Evolutionary conservation across 805 yeast genomes (phyloP).

Genomic region (Candida ipomoeae): DNA sequence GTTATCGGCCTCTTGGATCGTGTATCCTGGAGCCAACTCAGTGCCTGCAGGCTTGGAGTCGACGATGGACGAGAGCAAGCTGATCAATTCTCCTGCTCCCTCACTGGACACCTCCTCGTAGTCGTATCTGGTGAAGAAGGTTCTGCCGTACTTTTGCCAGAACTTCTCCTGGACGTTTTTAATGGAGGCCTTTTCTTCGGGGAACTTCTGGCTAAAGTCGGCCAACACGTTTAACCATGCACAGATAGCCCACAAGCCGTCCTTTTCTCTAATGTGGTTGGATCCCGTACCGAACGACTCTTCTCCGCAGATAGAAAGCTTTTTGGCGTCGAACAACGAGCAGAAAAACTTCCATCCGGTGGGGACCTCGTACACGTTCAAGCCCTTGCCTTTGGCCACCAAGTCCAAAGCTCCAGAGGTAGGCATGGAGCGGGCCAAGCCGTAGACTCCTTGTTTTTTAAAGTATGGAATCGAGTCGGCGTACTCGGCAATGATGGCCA

Average conservation of each 20-base stretch:
- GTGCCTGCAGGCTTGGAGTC: conserved; percentile 42
- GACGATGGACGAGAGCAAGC: conserved; percentile 34
- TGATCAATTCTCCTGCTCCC: conserved; percentile 69
- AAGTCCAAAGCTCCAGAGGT: conserved; percentile 91
- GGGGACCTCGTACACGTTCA: conserved; percentile 88
- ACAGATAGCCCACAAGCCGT: conserved; percentile 95
- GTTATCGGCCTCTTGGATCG: conserved; percentile 75
- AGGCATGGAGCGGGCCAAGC: conserved; percentile 97
- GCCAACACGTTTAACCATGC: conserved; percentile 98
- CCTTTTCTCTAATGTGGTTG: conserved; percentile 94
- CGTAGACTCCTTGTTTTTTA: conserved; percentile 76
- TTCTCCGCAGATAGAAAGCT: conserved; percentile 95
- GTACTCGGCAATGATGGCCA: conserved; percentile 94
- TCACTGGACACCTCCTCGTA: conserved; percentile 77
- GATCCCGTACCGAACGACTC: conserved; percentile 98
- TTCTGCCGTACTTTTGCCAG: conserved; percentile 92
- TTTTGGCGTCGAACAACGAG: conserved; percentile 87
- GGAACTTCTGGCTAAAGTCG: conserved; percentile 61
- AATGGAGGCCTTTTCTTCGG: conserved; percentile 59
- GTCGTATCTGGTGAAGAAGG: conserved; percentile 95
- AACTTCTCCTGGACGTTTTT: conserved; percentile 75
- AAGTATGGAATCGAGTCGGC: conserved; percentile 90
- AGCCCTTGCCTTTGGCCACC: conserved; percentile 75
- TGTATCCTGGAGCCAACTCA: conserved; percentile 43
- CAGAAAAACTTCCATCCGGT: conserved; percentile 99